phyloP scores from a whole-genome alignment of 306 rosid species.

The Cucurbita moschata region DNA sequence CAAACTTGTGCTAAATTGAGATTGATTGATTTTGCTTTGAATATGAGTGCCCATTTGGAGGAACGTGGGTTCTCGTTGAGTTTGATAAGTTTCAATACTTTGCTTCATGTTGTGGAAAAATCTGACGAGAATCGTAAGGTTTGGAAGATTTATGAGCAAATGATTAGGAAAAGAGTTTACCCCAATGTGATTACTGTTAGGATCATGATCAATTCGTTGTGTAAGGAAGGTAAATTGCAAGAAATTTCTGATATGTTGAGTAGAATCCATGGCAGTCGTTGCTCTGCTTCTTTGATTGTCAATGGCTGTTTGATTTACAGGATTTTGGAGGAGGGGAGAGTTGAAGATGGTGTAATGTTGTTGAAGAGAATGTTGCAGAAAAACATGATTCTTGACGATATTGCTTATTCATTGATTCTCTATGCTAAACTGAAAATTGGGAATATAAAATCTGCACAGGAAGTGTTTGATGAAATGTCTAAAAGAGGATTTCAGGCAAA shows the following conservation, averaged over 20 bases:
- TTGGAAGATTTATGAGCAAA: constrained; percentile 67
- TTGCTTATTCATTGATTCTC: constrained; percentile 52
- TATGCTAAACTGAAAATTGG: constrained; percentile 34
- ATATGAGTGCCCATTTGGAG: constrained; percentile 29
- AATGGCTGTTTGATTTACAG: constrained; percentile 36
- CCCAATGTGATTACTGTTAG: constrained; percentile 35
- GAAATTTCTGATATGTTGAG: constrained; percentile 34
- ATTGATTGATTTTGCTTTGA: constrained; percentile 31
- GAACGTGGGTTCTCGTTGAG: constrained; percentile 31
- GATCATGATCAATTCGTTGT: constrained; percentile 47
- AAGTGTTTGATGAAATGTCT: constrained; percentile 44
- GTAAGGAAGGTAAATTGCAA: constrained; percentile 63
- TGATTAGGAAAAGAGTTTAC: constrained; percentile 37
- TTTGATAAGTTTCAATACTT: constrained; percentile 40
- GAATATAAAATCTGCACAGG: constrained; percentile 24
- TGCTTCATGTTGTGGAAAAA: constrained; percentile 45
- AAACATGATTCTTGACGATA: constrained; percentile 45
- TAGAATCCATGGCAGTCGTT: constrained; percentile 31
- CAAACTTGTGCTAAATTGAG: constrained; percentile 50
- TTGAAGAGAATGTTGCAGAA: constrained; percentile 64
- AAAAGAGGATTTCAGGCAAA: constrained; percentile 50
- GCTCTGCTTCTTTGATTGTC: constrained; percentile 47
- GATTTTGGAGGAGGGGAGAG: constrained; percentile 34
- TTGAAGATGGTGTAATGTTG: constrained; percentile 37
- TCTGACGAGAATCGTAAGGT: constrained; percentile 23